Conservation (phyloP, 768 basidiomycete species). For the Russula abietina region DNA sequence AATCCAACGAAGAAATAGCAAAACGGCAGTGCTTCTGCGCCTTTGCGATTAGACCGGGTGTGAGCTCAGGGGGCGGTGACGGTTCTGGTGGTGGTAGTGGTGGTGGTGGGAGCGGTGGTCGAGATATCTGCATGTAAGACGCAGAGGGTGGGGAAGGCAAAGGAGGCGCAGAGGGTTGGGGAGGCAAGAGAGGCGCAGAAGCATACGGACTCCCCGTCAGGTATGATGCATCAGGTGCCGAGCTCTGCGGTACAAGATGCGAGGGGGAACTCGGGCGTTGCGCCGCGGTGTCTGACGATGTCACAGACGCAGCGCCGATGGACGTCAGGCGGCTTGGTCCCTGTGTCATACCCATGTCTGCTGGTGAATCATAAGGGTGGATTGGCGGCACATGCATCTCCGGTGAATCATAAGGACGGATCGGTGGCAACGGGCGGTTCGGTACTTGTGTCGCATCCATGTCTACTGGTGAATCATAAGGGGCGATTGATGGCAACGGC, state of each 20-base stretch:
- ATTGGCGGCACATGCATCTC: no score
- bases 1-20: conserved; percentile 93
- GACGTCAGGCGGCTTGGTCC: conserved; percentile 3
- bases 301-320: background rate
- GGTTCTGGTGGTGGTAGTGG: conserved; percentile 5
- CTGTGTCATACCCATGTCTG: background rate
- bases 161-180: conserved; percentile 21
- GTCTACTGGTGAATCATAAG: conserved; percentile 6
- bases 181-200: conserved; percentile 8
- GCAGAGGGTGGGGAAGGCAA: conserved; percentile 21
- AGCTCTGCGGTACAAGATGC: conserved; percentile 12
- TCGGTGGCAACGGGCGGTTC: background rate
- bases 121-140: conserved; percentile 17
- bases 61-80: conserved; percentile 41
- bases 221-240: conserved; percentile 18
- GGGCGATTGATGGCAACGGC: background rate
- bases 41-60: conserved; percentile 59
- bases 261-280: conserved; percentile 20
- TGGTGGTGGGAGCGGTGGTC: conserved; percentile 12
- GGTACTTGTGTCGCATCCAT: background rate
- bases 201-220: background rate
- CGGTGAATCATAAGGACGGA: conserved; percentile 4
- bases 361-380: conserved; percentile 11
- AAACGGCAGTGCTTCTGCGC: conserved; percentile 89
- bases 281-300: background rate